Percentiles rank a stretch among this genome's conserved stretches.
Conservation (phyloP, 768 basidiomycete genomes). For the Phlegmacium glaucopus region DNA sequence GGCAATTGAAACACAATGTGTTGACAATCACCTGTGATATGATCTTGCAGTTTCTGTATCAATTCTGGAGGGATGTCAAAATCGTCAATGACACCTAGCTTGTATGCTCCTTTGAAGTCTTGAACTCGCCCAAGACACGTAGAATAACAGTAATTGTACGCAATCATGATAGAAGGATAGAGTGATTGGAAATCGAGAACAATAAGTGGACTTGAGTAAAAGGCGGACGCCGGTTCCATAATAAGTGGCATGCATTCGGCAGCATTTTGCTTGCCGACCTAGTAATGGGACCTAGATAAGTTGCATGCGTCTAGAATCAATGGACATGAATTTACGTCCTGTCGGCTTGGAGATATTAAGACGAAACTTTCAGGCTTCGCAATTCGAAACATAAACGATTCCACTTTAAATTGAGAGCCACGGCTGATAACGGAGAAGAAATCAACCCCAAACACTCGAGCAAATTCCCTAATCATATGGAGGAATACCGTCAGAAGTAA, state of each 20-base stretch:
- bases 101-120: conserved; percentile 85
- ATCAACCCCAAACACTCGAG: conserved; percentile 95
- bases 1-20: neutral
- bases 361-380: conserved; percentile 95
- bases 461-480: conserved; percentile 72
- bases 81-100: conserved; percentile 83
- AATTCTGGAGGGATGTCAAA: conserved; percentile 65
- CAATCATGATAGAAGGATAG: conserved; percentile 98
- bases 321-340: conserved; percentile 52
- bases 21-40: conserved; percentile 63
- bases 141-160: conserved; percentile 96
- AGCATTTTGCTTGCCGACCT: conserved; percentile 96
- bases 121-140: conserved; percentile 89
- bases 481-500: neutral
- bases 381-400: conserved; percentile 97
- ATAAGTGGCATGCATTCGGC: conserved; percentile 95
- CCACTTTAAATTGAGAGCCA: conserved; percentile 98
- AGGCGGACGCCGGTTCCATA: conserved; percentile 91
- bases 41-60: conserved; percentile 64
- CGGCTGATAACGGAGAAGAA: conserved; percentile 93
- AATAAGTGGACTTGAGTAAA: conserved; percentile 88
- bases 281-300: conserved; percentile 3
- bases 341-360: conserved; percentile 83
- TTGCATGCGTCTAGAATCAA: neutral
- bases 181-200: conserved; percentile 96